Base-by-base conservation (phyloP, 768 basidiomycete species). In the Rossbeevera mucosa region DNA sequence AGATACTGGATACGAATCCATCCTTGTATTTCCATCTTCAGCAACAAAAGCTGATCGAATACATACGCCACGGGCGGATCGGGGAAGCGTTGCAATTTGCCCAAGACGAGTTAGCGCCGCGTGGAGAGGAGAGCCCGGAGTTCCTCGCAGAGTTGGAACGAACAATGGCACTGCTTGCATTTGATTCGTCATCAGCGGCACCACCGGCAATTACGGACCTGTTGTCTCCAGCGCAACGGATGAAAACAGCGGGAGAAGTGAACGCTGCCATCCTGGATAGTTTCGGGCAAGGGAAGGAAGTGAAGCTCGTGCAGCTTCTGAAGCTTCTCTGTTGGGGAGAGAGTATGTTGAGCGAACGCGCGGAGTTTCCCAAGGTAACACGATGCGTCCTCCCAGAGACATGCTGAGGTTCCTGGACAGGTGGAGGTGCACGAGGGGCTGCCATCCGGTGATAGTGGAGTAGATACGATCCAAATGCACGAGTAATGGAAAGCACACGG, bases 1-100 rank as follows among this genome's bases (percentile, higher is more conserved):
- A 99, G 96, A 96, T 99, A 64, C 78, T 99, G 64, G 96, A 99
- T 69, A 92, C 89, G 31, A 95, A 97, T 68, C 91, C 92, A 7
- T 82, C 83, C 11, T 74, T 99, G 47, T 94, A 94, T 68, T 99
- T 99, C 71, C 91, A 91, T 62, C 80, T 99, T 11, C 93, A 97
- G 61, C 94, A 97, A 57, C 93, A 96, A 69, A 91, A 88, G 62
- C 76, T 99, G 33, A 98, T 98, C 67, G 96, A 99, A 70, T 85
- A 80, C 59, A 96, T 98, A 59, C 88, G 94, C 1, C 81, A 86
- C 47, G 87, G 88, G 31, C 80, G 80, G 25, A 82, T 93, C 54
- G 70, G 75, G 6, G 86, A 91, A 38, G 96, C 94, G 0, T 73
- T 99, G 44, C 74, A 81, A 49, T 99, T 98, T 73, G 96, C 96